Base-by-base conservation (phyloP, 169 alveolate genomes). In the Eimeria zaria region DNA sequence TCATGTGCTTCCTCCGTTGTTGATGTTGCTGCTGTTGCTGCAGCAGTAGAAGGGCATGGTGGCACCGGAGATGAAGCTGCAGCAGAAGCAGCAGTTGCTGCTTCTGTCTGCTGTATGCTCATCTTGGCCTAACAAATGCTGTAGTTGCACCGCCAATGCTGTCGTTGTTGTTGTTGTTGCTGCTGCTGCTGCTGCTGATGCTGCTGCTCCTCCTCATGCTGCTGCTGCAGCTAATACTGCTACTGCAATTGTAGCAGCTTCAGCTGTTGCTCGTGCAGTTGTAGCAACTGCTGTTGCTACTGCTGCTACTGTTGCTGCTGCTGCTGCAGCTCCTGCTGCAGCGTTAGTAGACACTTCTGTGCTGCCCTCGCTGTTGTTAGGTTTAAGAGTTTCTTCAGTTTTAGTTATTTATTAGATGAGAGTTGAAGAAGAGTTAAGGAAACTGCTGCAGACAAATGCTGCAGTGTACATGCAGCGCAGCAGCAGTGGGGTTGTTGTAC, bases 251-350 rank as follows among this genome's bases (percentile, higher is more conserved):
- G 74, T n/a, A 8, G 74, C 74, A 20, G n/a, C 74, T 30, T 9
- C 18, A 20, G 74, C 74, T 9, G 74, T 8, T 62, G n/a, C 74
- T 62, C 36, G 12, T 62, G 74, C 74, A 16, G 74, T n/a, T 62
- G 73, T 27, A 11, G 73, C 33, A 11, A n/a, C 73, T 62, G 33
- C 73, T 5, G 33, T n/a, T 22, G 73, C 73, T 5, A n/a, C 73
- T 62, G 73, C 73, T 8, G n/a, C n/a, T n/a, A n/a, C n/a, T n/a
- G n/a, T n/a, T n/a, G n/a, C n/a, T n/a, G n/a, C n/a, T n/a, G n/a
- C n/a, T n/a, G 73, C 73, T 62, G 73, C 73, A 62, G 73, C 73
- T 62, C 20, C 33, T 62, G 73, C 73, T 62, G 73, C 58, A 8
- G 58, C 12, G 58, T 12, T 12, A 5, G 18, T 51, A 8, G 18